Conservation (phyloP, 2,329 filamentous ascomycete species). For the Pezicula rhizophila region DNA sequence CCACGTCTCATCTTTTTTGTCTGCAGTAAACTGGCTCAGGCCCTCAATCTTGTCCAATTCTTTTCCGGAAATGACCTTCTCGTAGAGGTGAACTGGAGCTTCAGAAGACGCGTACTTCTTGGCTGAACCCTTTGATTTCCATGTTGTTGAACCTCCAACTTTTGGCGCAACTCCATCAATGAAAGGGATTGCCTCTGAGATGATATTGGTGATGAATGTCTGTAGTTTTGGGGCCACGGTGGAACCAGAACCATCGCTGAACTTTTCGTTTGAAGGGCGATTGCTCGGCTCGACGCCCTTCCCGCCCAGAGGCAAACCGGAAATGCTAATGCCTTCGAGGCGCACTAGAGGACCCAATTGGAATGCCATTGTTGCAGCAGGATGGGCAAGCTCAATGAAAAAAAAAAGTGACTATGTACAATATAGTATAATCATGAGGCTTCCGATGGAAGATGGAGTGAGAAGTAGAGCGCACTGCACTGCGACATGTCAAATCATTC, state of each 20-base stretch:
- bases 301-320: slow-evolving; percentile 38
- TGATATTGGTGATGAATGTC: slow-evolving; percentile 44
- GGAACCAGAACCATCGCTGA: slow-evolving; percentile 7
- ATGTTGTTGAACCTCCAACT: slow-evolving; percentile 29
- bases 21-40: slow-evolving; percentile 19
- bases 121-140: slow-evolving; percentile 41
- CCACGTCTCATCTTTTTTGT: slow-evolving; percentile 51
- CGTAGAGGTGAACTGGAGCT: slow-evolving; percentile 46
- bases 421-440: no score
- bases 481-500: no score
- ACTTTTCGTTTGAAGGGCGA: slow-evolving; percentile 7
- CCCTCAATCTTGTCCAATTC: slow-evolving; percentile 35
- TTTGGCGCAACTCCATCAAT: slow-evolving; percentile 47
- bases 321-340: slow-evolving; percentile 44
- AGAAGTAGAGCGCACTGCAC: no score
- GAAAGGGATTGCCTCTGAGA: slow-evolving; percentile 55
- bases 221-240: slow-evolving; percentile 28
- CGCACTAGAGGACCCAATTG: slow-evolving; percentile 43
- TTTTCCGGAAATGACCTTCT: slow-evolving; percentile 40
- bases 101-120: slow-evolving; percentile 44
- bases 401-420: no score
- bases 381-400: no score
- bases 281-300: slow-evolving; percentile 16
- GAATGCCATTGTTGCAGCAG: not conserved
- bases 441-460: no score